Conservation (phyloP, 2,329 filamentous ascomycete species). For the Passalora sequoiae region DNA sequence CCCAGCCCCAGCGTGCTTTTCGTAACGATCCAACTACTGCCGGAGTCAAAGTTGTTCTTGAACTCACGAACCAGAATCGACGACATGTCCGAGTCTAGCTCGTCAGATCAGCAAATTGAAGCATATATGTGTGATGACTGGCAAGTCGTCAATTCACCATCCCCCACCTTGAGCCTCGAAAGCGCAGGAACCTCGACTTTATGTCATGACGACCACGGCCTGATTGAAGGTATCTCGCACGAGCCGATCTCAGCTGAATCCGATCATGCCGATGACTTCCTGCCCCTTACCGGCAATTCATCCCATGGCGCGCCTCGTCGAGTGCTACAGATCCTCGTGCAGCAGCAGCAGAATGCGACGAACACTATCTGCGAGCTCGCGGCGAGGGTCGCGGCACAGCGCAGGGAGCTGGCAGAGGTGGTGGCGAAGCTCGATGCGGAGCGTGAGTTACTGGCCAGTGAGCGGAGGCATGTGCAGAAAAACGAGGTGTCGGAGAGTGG, state of each 20-base stretch:
- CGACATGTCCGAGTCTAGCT: background rate
- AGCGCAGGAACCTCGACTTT: too few relatives aligned
- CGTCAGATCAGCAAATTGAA: background rate
- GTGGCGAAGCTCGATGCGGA: background rate
- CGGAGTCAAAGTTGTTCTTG: too few relatives aligned
- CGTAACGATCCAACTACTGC: too few relatives aligned
- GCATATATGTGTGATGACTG: background rate
- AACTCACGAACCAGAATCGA: too few relatives aligned
- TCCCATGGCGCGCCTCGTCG: too few relatives aligned
- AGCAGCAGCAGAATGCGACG: background rate
- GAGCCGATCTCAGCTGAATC: too few relatives aligned
- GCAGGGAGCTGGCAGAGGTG: background rate
- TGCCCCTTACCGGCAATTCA: too few relatives aligned
- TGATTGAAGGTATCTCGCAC: too few relatives aligned
- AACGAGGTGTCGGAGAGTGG: background rate
- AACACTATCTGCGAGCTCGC: background rate
- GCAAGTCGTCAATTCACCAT: background rate
- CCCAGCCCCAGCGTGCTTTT: too few relatives aligned
- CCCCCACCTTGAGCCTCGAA: background rate
- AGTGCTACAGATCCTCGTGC: too few relatives aligned
- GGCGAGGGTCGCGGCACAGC: background rate
- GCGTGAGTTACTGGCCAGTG: background rate
- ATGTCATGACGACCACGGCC: too few relatives aligned
- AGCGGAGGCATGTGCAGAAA: background rate
- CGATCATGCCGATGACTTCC: too few relatives aligned